Conservation (phyloP, 495 filamentous ascomycete species). For the Cudoniella acicularis region DNA sequence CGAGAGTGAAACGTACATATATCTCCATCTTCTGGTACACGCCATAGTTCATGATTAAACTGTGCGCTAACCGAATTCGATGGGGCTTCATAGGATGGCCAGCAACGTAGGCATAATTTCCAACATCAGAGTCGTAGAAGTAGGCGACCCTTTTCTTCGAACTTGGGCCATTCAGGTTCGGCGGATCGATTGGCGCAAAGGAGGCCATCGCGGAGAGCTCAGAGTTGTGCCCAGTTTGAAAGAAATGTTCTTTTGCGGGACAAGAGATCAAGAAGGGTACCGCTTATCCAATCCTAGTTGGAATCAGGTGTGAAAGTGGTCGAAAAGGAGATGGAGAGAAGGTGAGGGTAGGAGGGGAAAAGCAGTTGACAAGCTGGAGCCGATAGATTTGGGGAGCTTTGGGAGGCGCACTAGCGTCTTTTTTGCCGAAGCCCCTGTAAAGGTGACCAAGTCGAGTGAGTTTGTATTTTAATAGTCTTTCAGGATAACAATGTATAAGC, state of each 20-base stretch:
- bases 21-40: conserved; percentile 99
- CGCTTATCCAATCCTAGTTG: too few species aligned
- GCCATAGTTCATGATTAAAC: conserved; percentile 97
- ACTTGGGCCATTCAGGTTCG: conserved; percentile 43
- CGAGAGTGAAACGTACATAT: conserved; percentile 80
- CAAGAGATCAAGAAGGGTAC: too few species aligned
- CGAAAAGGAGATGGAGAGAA: background rate
- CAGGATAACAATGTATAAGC: too few species aligned
- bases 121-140: conserved; percentile 97
- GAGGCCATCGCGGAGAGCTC: conserved; percentile 12
- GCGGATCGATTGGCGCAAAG: conserved; percentile 49
- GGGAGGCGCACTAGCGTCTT: background rate
- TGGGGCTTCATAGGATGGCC: conserved; percentile 99
- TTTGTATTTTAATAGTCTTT: too few species aligned
- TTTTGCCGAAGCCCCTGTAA: background rate
- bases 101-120: conserved; percentile 94
- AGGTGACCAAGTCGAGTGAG: background rate
- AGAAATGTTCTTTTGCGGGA: too few species aligned
- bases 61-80: conserved; percentile 94
- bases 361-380: conserved; percentile 1
- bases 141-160: conserved; percentile 81
- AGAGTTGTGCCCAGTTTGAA: conserved; percentile 2
- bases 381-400: background rate
- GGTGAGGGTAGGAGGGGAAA: background rate
- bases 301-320: background rate